A percentile compares a stretch with the other conserved stretches of the same genome.
phyloP scores from a whole-genome alignment of 345 rosid genomes.

The Mercurialis annua region DNA sequence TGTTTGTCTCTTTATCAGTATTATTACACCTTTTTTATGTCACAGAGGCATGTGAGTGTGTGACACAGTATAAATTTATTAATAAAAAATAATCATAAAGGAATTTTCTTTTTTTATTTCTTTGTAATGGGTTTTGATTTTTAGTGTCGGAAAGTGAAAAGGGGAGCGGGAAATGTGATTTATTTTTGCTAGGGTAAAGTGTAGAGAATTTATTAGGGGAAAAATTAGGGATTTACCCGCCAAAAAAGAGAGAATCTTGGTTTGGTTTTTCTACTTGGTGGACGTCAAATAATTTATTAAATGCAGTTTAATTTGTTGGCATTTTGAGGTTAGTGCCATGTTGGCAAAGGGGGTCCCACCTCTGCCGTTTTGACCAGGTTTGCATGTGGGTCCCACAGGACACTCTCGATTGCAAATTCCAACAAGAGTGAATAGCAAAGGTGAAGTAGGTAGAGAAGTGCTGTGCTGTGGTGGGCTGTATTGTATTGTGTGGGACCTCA shows the following conservation, averaged over 20 bases:
- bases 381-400: background rate
- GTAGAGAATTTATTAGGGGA: background rate
- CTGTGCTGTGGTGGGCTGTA: background rate
- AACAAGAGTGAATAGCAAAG: background rate
- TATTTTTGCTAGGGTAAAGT: background rate
- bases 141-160: conserved; percentile 21
- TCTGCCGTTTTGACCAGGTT: conserved; percentile 24
- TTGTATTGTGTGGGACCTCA: conserved; percentile 4
- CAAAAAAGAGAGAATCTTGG: conserved; percentile 32
- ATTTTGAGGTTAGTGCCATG: conserved; percentile 23
- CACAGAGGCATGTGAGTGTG: conserved; percentile 30
- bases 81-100: conserved; percentile 10
- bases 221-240: conserved; percentile 52
- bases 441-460: conserved; percentile 25
- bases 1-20: conserved; percentile 20
- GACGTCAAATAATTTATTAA: conserved; percentile 53
- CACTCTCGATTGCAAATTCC: background rate
- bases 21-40: background rate
- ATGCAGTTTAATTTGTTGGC: conserved; percentile 32
- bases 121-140: conserved; percentile 32
- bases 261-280: conserved; percentile 33
- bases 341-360: conserved; percentile 6
- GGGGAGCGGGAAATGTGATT: conserved; percentile 35
- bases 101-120: conserved; percentile 9
- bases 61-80: conserved; percentile 4